These are phyloP conservation scores for Dittrichia graveolens DNA, from an alignment of 129 eudicot genomes.

Conservation along the genomic window DNA sequence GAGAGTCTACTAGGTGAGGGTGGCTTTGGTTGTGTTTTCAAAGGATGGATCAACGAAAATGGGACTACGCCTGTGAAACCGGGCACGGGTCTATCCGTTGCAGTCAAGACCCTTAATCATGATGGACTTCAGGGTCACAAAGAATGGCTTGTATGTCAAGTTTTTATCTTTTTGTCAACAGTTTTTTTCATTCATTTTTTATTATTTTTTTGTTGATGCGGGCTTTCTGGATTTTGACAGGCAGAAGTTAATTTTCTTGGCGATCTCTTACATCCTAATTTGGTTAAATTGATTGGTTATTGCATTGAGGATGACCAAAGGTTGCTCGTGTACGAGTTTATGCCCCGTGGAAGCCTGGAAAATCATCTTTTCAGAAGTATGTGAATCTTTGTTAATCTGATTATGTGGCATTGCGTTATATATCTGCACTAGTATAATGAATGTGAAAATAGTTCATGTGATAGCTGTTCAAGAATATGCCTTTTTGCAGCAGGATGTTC, in stretches of 20 bases:
- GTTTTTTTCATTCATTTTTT: neutral
- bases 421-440: neutral
- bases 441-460: neutral
- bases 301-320: constrained; percentile 97
- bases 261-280: constrained; percentile 83
- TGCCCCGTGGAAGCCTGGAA: constrained; percentile 98
- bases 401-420: neutral
- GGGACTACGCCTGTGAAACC: constrained; percentile 72
- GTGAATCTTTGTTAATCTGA: constrained; percentile 16
- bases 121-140: constrained; percentile 98
- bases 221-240: constrained; percentile 38
- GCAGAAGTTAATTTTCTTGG: constrained; percentile 96
- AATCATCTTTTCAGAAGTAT: constrained; percentile 93
- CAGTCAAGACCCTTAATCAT: constrained; percentile 91
- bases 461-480: neutral
- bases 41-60: constrained; percentile 86
- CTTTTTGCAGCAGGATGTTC: constrained; percentile 7
- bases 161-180: neutral
- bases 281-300: constrained; percentile 88
- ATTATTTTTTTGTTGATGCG: neutral
- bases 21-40: constrained; percentile 95
- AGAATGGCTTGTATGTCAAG: constrained; percentile 82
- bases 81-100: constrained; percentile 91
- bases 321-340: constrained; percentile 89
- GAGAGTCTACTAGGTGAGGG: constrained; percentile 94